These are phyloP conservation scores for Silene noctiflora DNA, from an alignment of 179 eudicot genomes.

Conservation along the genomic window DNA sequence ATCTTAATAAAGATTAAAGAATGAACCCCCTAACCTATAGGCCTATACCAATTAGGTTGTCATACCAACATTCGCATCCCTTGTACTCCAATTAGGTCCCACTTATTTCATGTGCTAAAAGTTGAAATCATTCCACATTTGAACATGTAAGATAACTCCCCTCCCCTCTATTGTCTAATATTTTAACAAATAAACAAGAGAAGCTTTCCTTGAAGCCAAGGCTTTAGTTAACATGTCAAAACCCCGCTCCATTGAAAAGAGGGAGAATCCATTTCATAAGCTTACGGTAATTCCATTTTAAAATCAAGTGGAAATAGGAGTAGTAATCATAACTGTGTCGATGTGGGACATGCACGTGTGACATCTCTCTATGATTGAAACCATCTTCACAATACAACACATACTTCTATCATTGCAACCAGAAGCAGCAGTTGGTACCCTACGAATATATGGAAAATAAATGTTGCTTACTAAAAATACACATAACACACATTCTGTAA, in stretches of 20 bases:
- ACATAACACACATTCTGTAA: too few species aligned
- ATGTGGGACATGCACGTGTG: too few species aligned
- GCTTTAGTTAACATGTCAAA: background rate
- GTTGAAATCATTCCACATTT: constrained; percentile 21
- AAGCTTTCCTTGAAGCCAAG: background rate
- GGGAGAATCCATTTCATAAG: too few species aligned
- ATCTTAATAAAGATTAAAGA: constrained; percentile 11
- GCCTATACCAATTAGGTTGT: constrained; percentile 25
- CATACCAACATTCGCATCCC: constrained; percentile 30
- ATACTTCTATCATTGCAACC: too few species aligned
- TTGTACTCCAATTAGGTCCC: constrained; percentile 34
- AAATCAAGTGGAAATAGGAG: too few species aligned
- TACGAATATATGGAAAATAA: too few species aligned
- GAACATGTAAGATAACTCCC: constrained; percentile 16
- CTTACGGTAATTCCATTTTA: too few species aligned
- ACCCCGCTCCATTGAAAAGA: background rate
- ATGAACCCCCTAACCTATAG: background rate
- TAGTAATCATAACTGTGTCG: too few species aligned
- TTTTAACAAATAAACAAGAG: background rate
- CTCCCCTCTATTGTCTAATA: background rate
- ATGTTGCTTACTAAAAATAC: too few species aligned
- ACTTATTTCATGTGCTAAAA: constrained; percentile 22
- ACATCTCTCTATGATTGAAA: too few species aligned
- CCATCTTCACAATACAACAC: too few species aligned
- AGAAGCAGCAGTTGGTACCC: too few species aligned